phyloP scores from a whole-genome alignment of 2,329 filamentous ascomycete genomes.

The Cercospora sesami region DNA sequence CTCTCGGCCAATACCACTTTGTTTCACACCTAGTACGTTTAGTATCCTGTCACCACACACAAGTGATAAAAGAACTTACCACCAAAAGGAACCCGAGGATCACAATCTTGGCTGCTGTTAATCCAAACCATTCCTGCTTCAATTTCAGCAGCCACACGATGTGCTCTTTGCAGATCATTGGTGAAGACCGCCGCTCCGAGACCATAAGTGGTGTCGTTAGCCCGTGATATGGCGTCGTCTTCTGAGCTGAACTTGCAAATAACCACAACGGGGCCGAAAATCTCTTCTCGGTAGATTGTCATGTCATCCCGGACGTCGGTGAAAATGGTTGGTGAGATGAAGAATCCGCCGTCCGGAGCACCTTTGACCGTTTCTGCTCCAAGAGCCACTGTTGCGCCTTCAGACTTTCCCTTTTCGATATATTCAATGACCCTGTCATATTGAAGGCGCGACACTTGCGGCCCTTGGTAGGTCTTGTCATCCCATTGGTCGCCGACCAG shows the following conservation, averaged over 20 bases:
- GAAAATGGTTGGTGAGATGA: slow-evolving; percentile 27
- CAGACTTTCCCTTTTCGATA: background rate
- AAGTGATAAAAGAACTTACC: no score
- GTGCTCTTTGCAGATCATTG: background rate
- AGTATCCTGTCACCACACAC: no score
- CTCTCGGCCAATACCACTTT: no score
- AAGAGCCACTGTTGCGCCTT: background rate
- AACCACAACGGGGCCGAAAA: slow-evolving; percentile 25
- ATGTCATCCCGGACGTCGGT: slow-evolving; percentile 20
- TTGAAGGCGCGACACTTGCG: background rate
- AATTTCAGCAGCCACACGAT: no score
- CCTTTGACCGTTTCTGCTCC: no score
- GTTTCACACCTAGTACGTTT: no score
- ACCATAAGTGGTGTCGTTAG: slow-evolving; percentile 42
- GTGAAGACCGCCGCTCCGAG: slow-evolving; percentile 23
- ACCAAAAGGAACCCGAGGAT: no score
- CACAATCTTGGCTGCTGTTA: no score
- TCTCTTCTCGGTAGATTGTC: slow-evolving; percentile 27
- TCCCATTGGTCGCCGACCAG: slow-evolving; percentile 8
- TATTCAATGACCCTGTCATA: background rate
- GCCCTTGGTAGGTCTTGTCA: background rate
- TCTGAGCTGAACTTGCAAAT: slow-evolving; percentile 28
- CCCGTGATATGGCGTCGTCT: slow-evolving; percentile 28
- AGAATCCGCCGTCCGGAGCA: slow-evolving; percentile 14
- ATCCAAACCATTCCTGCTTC: no score